phyloP scores from a whole-genome alignment of 2,329 filamentous ascomycete genomes.

The Colletotrichum cuscutae region DNA sequence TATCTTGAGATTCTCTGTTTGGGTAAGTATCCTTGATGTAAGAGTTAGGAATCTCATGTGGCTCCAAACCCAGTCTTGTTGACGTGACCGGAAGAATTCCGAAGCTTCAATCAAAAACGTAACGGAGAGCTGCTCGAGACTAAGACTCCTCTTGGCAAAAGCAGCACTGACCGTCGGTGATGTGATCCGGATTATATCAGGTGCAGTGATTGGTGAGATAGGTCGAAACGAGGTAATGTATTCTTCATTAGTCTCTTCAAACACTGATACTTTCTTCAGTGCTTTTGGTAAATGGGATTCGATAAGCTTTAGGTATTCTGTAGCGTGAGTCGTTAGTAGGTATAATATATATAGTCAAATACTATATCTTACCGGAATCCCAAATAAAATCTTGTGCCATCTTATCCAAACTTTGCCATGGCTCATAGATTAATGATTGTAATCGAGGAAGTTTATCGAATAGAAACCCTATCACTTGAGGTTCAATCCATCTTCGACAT shows the following conservation, averaged over 20 bases:
- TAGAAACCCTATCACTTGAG: constrained; percentile 32
- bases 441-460: constrained; percentile 40
- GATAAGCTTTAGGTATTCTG: constrained; percentile 24
- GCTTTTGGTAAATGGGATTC: constrained; percentile 37
- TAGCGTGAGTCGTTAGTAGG: not conserved
- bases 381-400: constrained; percentile 19
- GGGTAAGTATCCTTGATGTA: constrained; percentile 43
- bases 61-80: constrained; percentile 41
- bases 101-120: constrained; percentile 43
- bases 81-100: constrained; percentile 41
- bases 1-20: constrained; percentile 34
- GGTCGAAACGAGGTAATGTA: constrained; percentile 15
- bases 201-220: no score
- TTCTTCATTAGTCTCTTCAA: constrained; percentile 41
- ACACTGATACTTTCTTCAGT: constrained; percentile 40
- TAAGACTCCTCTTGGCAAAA: constrained; percentile 42
- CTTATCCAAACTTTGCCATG: constrained; percentile 44
- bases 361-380: constrained; percentile 38
- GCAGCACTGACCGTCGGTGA: constrained; percentile 23
- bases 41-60: constrained; percentile 45
- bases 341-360: not conserved
- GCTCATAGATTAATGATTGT: constrained; percentile 45
- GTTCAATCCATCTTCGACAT: constrained; percentile 41
- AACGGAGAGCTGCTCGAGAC: constrained; percentile 42
- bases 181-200: not conserved